Evolutionary conservation across 257 asterid species (phyloP), one percentile per base, ranked within the genome.

Genomic region (Ajuga chamaepitys): DNA sequence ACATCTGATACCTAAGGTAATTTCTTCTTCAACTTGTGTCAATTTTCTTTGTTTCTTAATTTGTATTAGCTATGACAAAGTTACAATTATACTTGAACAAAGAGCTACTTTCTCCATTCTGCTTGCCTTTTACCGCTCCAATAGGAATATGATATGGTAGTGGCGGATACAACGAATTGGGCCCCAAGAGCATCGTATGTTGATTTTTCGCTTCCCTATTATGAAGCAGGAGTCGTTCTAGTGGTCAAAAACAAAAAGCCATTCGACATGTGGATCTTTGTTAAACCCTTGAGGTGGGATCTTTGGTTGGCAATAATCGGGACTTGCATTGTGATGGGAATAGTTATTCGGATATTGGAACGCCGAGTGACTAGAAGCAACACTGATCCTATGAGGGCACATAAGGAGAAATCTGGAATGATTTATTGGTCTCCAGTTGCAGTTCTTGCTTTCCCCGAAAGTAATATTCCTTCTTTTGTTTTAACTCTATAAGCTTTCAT

Each of bases 361-460:
- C 73, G 45, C 17, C 73, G 66, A 1, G 58, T 50, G 13, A 35
- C 51, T 14, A 41, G 50, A 45, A 41, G 10, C 13, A 30, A 34
- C 17, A 45, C 67, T 11, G 85, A 40, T 52, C 17, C 76, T 1
- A 47, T 25, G 12, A 24, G 69, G 40, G 48, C 75, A 20, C 58
- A 41, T n/a, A 48, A 20, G n/a, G 76, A 68, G 58, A 61, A 32
- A 44, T 71, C 59, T 22, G 71, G 78, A 45, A 44, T 65, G 60
- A 24, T 61, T 38, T 74, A 80, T 32, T 76, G 65, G 79, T 74
- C 79, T 74, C 95, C 95, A 7, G 48, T 86, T 4, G 73, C 80
- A 14, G 77, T 55, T 62, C 86, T 86, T 40, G 88, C 86, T 55
- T 86, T 81, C 56, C 89, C 90, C 1, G 95, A 79, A 47, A 75